Evolutionary conservation across 345 rosid species (phyloP), one percentile per base, ranked within the genome.

Genomic region (Citrus cavaleriei): DNA sequence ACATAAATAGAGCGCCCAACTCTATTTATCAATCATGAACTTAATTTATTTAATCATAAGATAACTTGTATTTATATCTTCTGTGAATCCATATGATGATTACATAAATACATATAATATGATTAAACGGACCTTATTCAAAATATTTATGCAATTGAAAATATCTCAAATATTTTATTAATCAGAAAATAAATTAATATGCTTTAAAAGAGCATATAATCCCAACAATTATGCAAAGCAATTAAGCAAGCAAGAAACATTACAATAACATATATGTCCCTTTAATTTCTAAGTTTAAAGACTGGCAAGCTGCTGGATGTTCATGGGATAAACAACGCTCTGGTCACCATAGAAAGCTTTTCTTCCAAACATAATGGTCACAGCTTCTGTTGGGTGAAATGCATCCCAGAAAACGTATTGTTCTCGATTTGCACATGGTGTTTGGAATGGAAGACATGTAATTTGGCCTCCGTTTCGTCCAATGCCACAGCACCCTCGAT

Each of bases 341-440:
- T 65, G 59, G 49, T 91, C 94, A 7, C 98, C 98, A 79, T 70
- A 80, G 84, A 93, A 91, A 3, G 97, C 95, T 64, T 86, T 89
- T 73, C 86, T 90, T 1, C 88, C 97, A 93, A 93, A 88, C 7
- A 94, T 63, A 34, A 94, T 83, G 77, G 94, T 96, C 58, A 96
- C 98, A n/a, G 91, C 86, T 86, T 93, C 87, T 34, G 98, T 96
- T 21, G 98, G 99, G 82, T 96, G 98, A 70, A 94, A 96, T 10
- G 99, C 99, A 63, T 96, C 99, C 99, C 98, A 96, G 74, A 96
- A 96, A 2, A 96, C 76, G 62, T 91, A 96, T 30, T 87, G 86
- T 12, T 91, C 88, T 72, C 99, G 78, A 51, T 96, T 80, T 0
- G 83, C 63, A 78, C 99, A 93, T 4, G 99, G 99, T 4, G 97